Base-by-base conservation (phyloP, 73 alveolate genomes). In the Diophrys appendiculata region DNA sequence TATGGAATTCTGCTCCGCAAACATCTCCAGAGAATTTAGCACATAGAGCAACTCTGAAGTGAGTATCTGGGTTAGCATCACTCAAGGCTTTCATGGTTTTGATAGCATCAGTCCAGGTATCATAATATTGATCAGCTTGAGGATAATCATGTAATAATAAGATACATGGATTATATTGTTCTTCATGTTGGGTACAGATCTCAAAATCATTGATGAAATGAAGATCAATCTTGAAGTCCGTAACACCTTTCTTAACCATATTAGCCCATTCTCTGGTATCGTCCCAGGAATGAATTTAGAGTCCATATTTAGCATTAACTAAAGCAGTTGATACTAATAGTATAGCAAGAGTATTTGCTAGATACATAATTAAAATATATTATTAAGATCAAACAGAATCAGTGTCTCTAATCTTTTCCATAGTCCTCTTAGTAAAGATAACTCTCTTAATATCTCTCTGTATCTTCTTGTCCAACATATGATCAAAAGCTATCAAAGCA, bases 1-100 rank as follows among this genome's bases (percentile, higher is more conserved):
- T 18, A 43, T 43, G 60, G 60, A 11, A 43, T 43, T 43, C 60
- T 11, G 60, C 60, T 11, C 60, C 60, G 18, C 60, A 43, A 11
- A 43, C 60, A 43, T 43, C 60, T 43, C 60, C 60, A 43, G n/a
- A 11, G 60, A 43, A 43, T 43, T 43, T 43, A 43, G 60, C 60
- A 43, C 60, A 43, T 11, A 43, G 60, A 43, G 60, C 60, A 11
- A 43, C 18, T 11, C n/a, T 43, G 60, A 43, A 43, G 5, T 43
- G 5, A 5, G 18, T 43, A 18, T 43, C 18, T 43, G 60, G 60
- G 60, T 11, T 5, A 11, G 5, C n/a, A 18, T 43, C 60, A 43
- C n/a, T 43, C 60, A 43, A 11, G 18, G 18, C 60, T 43, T 43
- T 11, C n/a, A 43, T 5, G 18, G 60, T 18, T 5, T 43, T 43